phyloP scores from a whole-genome alignment of 1,284 basidiomycete genomes.

The Cutaneotrichosporon cavernicola region DNA sequence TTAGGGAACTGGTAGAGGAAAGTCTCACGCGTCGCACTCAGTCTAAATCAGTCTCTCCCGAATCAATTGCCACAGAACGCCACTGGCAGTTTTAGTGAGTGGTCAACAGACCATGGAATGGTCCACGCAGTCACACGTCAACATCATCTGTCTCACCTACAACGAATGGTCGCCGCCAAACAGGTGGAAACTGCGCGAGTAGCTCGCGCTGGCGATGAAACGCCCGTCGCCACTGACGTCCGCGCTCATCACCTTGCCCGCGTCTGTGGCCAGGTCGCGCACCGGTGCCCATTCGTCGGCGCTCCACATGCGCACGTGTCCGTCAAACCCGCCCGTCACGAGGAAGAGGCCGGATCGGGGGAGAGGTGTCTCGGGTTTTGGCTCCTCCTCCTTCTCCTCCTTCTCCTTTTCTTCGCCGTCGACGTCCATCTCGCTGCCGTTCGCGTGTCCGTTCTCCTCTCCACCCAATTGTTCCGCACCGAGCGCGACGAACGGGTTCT shows the following conservation, averaged over 20 bases:
- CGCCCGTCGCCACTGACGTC: constrained; percentile 81
- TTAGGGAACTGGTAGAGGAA: too few relatives aligned
- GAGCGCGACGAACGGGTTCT: constrained; percentile 41
- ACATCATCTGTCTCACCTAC: constrained; percentile 11
- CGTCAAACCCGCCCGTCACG: constrained; percentile 91
- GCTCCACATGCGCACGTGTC: constrained; percentile 92
- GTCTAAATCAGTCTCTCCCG: too few relatives aligned
- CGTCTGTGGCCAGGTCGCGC: constrained; percentile 82
- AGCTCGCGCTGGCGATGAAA: constrained; percentile 83
- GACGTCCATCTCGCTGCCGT: constrained; percentile 43
- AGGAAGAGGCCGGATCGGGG: constrained; percentile 82
- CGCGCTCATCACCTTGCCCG: constrained; percentile 97
- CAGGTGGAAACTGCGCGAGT: constrained; percentile 89
- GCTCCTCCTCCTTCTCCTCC: constrained; percentile 42
- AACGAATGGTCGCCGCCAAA: constrained; percentile 65
- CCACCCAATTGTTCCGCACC: constrained; percentile 15
- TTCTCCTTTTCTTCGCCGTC: constrained; percentile 24
- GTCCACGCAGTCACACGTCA: neutral
- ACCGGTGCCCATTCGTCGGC: constrained; percentile 97
- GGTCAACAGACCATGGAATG: neutral
- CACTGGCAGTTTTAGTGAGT: neutral
- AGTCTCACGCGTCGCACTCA: too few relatives aligned
- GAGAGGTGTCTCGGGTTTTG: constrained; percentile 37
- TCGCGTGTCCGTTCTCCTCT: constrained; percentile 16
- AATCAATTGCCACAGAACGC: neutral